Evolutionary conservation across 768 basidiomycete species (phyloP).

Genomic region (Russula virescens): DNA sequence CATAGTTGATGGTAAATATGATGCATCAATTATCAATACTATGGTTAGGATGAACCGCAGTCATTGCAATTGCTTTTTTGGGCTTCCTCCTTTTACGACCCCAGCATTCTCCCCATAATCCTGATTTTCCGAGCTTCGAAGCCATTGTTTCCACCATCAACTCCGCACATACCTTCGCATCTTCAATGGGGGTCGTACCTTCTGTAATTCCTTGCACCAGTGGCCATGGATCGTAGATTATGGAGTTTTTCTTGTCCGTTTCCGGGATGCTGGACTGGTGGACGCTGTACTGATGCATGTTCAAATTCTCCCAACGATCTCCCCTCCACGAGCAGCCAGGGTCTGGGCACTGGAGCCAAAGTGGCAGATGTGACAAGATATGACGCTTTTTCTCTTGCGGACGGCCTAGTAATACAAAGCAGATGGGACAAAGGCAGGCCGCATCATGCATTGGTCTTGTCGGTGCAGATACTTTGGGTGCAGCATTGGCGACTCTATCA

Average conservation of each 20-base stretch:
- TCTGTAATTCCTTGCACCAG: neutral
- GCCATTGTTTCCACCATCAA: neutral
- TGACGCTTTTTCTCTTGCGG: conserved; percentile 1
- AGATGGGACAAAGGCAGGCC: neutral
- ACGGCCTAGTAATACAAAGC: neutral
- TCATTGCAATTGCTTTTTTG: too few relatives aligned
- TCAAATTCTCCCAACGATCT: neutral
- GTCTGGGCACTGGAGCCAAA: neutral
- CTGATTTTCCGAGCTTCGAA: neutral
- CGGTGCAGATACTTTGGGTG: neutral
- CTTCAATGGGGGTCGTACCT: neutral
- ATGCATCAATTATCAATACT: too few relatives aligned
- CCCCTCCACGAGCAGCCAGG: conserved; percentile 12
- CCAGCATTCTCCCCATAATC: neutral
- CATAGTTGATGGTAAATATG: too few relatives aligned
- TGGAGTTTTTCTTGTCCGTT: neutral
- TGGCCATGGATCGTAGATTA: neutral
- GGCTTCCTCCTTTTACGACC: neutral
- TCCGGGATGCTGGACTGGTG: neutral
- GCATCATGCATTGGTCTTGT: neutral
- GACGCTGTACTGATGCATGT: neutral
- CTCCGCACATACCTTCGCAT: neutral
- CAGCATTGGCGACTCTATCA: neutral
- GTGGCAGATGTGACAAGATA: neutral
- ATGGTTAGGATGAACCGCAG: too few relatives aligned